Base-by-base conservation (phyloP, 73 alveolate genomes). In the Durusdinium trenchii region DNA sequence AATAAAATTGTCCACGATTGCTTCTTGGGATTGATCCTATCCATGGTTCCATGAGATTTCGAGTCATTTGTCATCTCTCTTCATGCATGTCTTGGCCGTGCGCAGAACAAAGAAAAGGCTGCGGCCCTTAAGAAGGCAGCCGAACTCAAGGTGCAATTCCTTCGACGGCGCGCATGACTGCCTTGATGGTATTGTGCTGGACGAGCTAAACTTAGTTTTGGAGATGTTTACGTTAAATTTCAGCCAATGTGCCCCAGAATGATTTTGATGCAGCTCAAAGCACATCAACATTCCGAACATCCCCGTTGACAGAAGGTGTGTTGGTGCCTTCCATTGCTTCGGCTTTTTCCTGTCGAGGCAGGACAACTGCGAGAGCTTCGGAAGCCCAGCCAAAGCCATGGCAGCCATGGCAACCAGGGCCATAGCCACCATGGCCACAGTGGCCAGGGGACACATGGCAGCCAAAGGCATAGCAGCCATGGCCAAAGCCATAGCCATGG, bases 41-140 rank as follows among this genome's bases (percentile, higher is more conserved):
- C n/a, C n/a, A n/a, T n/a, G n/a, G n/a, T n/a, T n/a, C n/a, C n/a
- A n/a, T n/a, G n/a, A n/a, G n/a, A n/a, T n/a, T n/a, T n/a, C n/a
- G n/a, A n/a, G n/a, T n/a, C n/a, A n/a, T n/a, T n/a, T n/a, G n/a
- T n/a, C n/a, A n/a, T n/a, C n/a, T n/a, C n/a, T n/a, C n/a, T n/a
- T n/a, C n/a, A n/a, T n/a, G n/a, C n/a, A n/a, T 6, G 32, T 10
- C 52, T 36, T 73, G 52, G 38, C 38, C 38, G 26, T 14, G 71
- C 40, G 86, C 38, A 89, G 96, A 86, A 85, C 52, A 91, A 91
- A 50, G 97, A 91, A 76, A 91, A 91, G n/a, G 97, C 97, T 0
- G 98, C 50, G 6, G 86, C 83, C 42, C 62, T 89, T 30, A 62
- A 64, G 73, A 62, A 50, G 62, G 95, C 95, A 18, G 96, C 96